Base-by-base conservation (phyloP, 345 rosid species). In the Orychophragmus violaceus region DNA sequence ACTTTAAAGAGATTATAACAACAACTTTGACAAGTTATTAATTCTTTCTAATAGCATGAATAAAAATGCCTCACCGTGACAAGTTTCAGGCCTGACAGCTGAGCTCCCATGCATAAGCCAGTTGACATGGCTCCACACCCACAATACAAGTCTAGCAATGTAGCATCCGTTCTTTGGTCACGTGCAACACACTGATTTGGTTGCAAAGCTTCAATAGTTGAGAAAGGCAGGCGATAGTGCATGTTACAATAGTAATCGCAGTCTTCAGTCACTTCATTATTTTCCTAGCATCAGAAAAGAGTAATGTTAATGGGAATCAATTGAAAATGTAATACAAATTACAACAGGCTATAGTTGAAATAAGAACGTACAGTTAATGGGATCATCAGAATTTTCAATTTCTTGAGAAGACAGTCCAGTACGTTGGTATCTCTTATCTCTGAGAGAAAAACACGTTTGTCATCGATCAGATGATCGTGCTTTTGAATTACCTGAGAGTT, bases 61-160 rank as follows among this genome's bases (percentile, higher is more conserved):
- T 39, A 37, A 29, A 45, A 30, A 42, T 6, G 46, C 48, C 90
- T 63, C 63, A 87, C 91, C 0, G 91, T 88, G 18, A 81, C 77
- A 30, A 91, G 91, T 21, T 84, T 77, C 9, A 73, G 22, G 6
- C 88, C 83, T 17, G 87, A 71, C 12, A 78, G 25, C 5, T 81
- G 72, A 27, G 96, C 87, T 13, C 97, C 94, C 13, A 87, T 80
- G 63, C 91, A 84, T 29, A 91, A 67, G 2, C 98, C 96, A 1
- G 90, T 91, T 0, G 98, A 89, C 96, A 91, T 87, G 6, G 90
- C 96, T 5, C 96, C 95, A 76, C 98, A 91, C 2, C 96, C 96
- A 42, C 87, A 80, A 64, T 91, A 89, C 55, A 89, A 77, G 59
- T 91, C 98, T 3, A 89, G 58, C 77, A 91, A 36, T 8, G 81